Base-by-base conservation (phyloP, 768 basidiomycete genomes). In the Hericium rajendrae region DNA sequence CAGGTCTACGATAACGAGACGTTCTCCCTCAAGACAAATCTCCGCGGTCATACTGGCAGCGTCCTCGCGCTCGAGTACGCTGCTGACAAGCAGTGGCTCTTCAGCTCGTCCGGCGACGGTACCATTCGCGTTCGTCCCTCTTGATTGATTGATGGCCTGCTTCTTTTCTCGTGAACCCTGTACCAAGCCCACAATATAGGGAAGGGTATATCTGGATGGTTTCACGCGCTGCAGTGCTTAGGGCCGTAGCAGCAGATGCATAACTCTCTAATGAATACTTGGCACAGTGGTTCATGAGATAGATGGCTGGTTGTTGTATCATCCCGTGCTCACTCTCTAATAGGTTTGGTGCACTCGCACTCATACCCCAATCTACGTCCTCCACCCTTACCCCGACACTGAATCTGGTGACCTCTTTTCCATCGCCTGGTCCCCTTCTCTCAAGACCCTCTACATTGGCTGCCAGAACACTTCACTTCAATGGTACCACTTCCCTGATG, bases 381-480 rank as follows among this genome's bases (percentile, higher is more conserved):
- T 97, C 38, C 75, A 82, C 53, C 90, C 94, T 0, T 87, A 89
- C 65, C 72, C 84, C 46, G 91, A 92, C 62, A 83, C 82, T 2
- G 85, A 83, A 28, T 83, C 92, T 4, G 93, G 93, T 20, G 93
- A 95, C 66, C 78, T 95, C 32, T 94, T 91, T 71, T 91, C 88
- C 39, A 74, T 95, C 0, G 79, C 81, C 0, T 97, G 89, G 88
- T 86, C 82, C 8, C 76, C 83, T 1, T 66, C 74, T 20, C 72
- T 84, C 24, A 83, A 83, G 57, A 86, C 85, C 0, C 72, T 95
- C 32, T 95, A 87, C 68, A 75, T 95, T 38, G 94, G 94, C 22
- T 94, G 91, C 67, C 91, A 97, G 70, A 91, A 93, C 67, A 94
- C 94, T 2, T 94, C 91, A 12, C 76, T 97, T 28, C 91, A 97